Base-by-base conservation (phyloP, 2,329 filamentous ascomycete genomes). In the Leptoxyphium fumago region DNA sequence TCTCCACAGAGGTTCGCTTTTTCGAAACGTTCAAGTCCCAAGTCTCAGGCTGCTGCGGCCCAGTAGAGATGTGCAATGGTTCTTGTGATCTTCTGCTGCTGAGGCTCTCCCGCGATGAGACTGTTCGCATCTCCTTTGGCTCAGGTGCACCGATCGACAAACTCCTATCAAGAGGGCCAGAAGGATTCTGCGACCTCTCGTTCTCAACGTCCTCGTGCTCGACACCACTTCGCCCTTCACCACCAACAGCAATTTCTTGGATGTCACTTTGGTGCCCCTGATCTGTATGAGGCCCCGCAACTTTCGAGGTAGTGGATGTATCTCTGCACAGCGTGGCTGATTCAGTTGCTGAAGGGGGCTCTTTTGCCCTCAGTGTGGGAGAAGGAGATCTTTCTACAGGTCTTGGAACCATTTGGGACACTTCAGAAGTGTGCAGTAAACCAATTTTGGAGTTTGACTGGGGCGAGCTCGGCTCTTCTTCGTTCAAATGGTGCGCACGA, bases 141-240 rank as follows among this genome's bases (percentile, higher is more conserved):
- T 36, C 32, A 36, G 32, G 15, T 15, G 15, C 32, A 15, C 4
- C 13, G 5, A 15, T 13, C 5, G 15, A 13, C 15, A 13, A 9
- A 5, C 32, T 36, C 15, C 9, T 15, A 13, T 36, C 32, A 5
- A 15, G 11, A 36, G 32, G 5, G 15, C 9, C 15, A 15, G 32
- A 13, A 36, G 32, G 32, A 13, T 36, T 9, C 42, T 66, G 59
- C 45, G 69, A 68, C 8, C 64, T 2, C 11, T 34, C 10, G 39
- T 26, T 13, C 15, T 15, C 9, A 3, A 5, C 15, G 9, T 5
- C 15, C 4, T 36, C 32, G 32, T 15, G 32, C 9, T 36, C 4
- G 11, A 13, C 3, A 36, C 4, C 11, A 9, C 15, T 9, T 36
- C 4, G 15, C 11, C 11, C 13, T 13, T 15, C 5, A 13, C 4